phyloP scores from a whole-genome alignment of 345 rosid genomes.

The Salix koriyanagi region DNA sequence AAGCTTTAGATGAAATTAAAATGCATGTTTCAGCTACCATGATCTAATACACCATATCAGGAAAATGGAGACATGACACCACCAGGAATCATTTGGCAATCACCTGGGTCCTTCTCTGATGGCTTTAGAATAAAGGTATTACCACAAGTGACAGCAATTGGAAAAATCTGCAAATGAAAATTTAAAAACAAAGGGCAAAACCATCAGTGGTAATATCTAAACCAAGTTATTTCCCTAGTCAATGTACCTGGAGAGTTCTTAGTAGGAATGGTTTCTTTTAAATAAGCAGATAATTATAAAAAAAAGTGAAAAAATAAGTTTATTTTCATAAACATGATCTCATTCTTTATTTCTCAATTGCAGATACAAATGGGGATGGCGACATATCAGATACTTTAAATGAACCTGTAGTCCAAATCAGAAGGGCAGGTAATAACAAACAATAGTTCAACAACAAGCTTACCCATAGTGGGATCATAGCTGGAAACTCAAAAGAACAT shows the following conservation, averaged over 20 bases:
- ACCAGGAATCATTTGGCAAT: slow-evolving; percentile 1
- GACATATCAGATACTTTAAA: background rate
- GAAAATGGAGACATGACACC: background rate
- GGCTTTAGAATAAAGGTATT: slow-evolving; percentile 55
- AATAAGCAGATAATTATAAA: too few species aligned
- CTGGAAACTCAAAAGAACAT: slow-evolving; percentile 49
- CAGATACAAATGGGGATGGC: background rate
- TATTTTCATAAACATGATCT: background rate
- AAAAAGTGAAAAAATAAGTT: too few species aligned
- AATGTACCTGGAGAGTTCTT: background rate
- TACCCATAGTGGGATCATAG: slow-evolving; percentile 50
- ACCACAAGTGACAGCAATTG: slow-evolving; percentile 47
- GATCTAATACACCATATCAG: background rate
- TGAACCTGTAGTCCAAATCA: background rate
- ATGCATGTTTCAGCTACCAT: background rate
- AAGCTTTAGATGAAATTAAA: background rate
- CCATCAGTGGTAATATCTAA: background rate
- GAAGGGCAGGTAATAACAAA: background rate
- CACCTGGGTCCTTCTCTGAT: slow-evolving; percentile 51
- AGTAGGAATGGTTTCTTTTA: too few species aligned
- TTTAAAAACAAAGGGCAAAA: background rate
- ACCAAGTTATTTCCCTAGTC: background rate
- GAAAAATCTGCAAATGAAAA: slow-evolving; percentile 40
- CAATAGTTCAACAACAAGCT: background rate
- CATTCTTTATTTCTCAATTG: background rate